phyloP scores from a whole-genome alignment of 768 basidiomycete genomes.

The Pisolithus orientalis region DNA sequence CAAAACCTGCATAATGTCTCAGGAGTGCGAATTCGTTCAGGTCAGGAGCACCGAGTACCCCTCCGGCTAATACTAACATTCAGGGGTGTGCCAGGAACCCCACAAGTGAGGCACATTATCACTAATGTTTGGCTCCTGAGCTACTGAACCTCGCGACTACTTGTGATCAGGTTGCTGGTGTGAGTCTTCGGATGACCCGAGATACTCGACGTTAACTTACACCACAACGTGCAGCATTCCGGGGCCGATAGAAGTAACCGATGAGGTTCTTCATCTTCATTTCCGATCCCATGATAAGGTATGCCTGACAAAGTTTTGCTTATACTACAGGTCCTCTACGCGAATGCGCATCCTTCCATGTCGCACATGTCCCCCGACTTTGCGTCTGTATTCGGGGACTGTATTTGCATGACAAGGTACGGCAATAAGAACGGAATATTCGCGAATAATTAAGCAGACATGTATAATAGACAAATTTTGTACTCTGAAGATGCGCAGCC shows the following conservation, averaged over 20 bases:
- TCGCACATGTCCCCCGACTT: slow-evolving; percentile 89
- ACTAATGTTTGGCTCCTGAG: not conserved
- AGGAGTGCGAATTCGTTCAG: slow-evolving; percentile 18
- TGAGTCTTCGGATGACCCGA: slow-evolving; percentile 14
- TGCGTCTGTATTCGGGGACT: slow-evolving; percentile 81
- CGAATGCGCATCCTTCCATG: slow-evolving; percentile 89
- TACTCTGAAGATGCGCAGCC: slow-evolving; percentile 78
- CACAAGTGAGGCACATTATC: slow-evolving; percentile 39
- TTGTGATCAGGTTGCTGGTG: slow-evolving; percentile 43
- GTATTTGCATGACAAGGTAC: slow-evolving; percentile 76
- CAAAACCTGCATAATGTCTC: slow-evolving; percentile 12
- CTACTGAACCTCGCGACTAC: slow-evolving; percentile 19
- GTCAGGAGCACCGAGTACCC: not conserved
- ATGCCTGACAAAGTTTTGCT: not conserved
- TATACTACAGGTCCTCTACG: slow-evolving; percentile 63
- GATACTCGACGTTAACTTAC: slow-evolving; percentile 4
- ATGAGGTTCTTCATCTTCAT: slow-evolving; percentile 38
- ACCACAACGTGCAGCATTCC: slow-evolving; percentile 39
- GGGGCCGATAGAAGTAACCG: slow-evolving; percentile 57
- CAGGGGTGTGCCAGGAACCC: slow-evolving; percentile 28
- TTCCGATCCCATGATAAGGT: not conserved
- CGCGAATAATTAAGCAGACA: not conserved
- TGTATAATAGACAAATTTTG: slow-evolving; percentile 54
- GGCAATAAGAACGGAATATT: slow-evolving; percentile 11
- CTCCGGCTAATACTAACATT: not conserved